These are phyloP conservation scores for Plenodomus lindquistii DNA, from an alignment of 2,329 filamentous ascomycete species.

Conservation along the genomic window DNA sequence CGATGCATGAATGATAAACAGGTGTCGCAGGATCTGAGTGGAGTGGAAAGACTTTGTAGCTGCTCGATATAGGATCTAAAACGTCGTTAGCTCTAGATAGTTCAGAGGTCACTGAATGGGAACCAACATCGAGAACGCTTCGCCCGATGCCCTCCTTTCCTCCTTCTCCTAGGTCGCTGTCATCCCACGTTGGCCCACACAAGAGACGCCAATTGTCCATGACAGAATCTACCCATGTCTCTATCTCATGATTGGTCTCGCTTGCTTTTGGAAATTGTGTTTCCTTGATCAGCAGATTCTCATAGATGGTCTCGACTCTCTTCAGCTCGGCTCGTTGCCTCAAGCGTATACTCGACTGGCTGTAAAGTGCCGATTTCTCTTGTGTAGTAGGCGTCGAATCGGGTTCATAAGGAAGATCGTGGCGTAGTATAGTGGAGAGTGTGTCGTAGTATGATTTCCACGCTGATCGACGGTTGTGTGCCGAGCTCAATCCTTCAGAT, in stretches of 20 bases:
- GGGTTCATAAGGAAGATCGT: conserved; percentile 62
- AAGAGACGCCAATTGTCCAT: conserved; percentile 85
- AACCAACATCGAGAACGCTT: conserved; percentile 69
- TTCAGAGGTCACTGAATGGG: no score
- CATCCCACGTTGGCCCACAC: conserved; percentile 77
- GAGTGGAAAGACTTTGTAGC: conserved; percentile 96
- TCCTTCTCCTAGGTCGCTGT: conserved; percentile 78
- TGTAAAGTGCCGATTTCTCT: conserved; percentile 28
- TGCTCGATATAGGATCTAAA: conserved; percentile 79
- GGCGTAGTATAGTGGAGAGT: conserved; percentile 74
- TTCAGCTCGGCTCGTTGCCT: conserved; percentile 75
- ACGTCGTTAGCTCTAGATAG: conserved; percentile 4
- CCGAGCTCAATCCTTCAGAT: conserved; percentile 22
- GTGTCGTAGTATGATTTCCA: conserved; percentile 86
- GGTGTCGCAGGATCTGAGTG: conserved; percentile 78
- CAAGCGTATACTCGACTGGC: conserved; percentile 34
- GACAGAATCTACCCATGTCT: conserved; percentile 77
- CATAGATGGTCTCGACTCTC: conserved; percentile 77
- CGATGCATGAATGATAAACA: conserved; percentile 86
- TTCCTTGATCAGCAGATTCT: conserved; percentile 75
- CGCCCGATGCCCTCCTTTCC: conserved; percentile 76
- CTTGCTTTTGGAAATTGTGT: conserved; percentile 84
- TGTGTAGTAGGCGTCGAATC: conserved; percentile 43
- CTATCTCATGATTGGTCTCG: conserved; percentile 76
- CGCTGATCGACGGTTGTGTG: conserved; percentile 61